phyloP scores from a whole-genome alignment of 192 early-diverging fungal genomes.

The Neocallimastix lanati region DNA sequence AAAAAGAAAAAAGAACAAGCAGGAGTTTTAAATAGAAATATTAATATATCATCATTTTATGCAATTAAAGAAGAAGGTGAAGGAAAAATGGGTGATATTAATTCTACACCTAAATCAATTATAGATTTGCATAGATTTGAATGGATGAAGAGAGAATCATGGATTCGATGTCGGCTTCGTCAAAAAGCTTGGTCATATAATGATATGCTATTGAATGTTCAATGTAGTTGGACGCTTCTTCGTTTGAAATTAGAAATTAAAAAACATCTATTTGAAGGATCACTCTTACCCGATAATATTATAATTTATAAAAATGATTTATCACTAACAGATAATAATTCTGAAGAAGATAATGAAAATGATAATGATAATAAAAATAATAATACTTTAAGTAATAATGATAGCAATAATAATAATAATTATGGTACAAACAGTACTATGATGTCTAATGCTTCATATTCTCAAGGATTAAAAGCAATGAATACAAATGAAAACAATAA shows the following conservation, averaged over 20 bases:
- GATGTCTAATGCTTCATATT: background rate
- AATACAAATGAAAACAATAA: too few relatives aligned
- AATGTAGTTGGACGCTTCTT: background rate
- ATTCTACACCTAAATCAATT: background rate
- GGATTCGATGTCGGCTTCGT: background rate
- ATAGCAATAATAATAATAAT: too few relatives aligned
- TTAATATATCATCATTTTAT: background rate
- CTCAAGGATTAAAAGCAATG: too few relatives aligned
- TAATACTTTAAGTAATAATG: too few relatives aligned
- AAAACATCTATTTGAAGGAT: background rate
- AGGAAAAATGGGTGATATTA: background rate
- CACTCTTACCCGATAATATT: background rate
- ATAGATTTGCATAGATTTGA: background rate
- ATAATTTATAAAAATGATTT: background rate
- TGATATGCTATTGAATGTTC: background rate
- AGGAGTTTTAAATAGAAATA: background rate
- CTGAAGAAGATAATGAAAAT: too few relatives aligned
- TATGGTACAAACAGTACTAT: too few relatives aligned
- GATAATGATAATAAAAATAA: background rate
- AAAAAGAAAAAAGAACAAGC: background rate
- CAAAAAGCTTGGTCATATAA: background rate
- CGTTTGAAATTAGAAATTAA: background rate
- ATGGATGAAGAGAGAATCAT: background rate
- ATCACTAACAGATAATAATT: background rate
- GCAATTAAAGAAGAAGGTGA: background rate